Conservation (phyloP, 2,329 filamentous ascomycete species). For the Elsinoe necatrix region DNA sequence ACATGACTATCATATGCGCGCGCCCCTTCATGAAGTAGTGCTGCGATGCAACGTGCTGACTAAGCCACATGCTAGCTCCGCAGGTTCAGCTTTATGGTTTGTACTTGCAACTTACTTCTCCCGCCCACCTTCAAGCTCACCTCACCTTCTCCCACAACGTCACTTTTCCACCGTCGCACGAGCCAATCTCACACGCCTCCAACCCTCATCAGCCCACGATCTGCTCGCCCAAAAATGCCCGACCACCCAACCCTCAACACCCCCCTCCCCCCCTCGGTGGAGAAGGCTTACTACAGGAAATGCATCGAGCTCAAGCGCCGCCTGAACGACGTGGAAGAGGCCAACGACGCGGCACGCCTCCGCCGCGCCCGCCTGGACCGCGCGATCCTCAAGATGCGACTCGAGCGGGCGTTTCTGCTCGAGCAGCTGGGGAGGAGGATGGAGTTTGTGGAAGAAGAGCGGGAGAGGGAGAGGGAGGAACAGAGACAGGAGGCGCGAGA, state of each 20-base stretch:
- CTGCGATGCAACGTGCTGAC: background rate
- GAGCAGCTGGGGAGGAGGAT: slow-evolving; percentile 42
- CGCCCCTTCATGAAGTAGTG: background rate
- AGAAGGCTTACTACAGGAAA: slow-evolving; percentile 92
- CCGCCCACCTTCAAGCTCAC: background rate
- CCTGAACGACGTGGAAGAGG: slow-evolving; percentile 82
- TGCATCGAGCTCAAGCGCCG: slow-evolving; percentile 90
- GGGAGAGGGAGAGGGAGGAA: background rate
- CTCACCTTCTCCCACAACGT: background rate
- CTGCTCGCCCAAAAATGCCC: slow-evolving; percentile 10
- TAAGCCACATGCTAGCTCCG: background rate
- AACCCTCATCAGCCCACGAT: too few relatives aligned
- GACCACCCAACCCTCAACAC: slow-evolving; percentile 24
- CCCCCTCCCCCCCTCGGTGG: slow-evolving; percentile 75
- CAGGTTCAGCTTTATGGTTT: background rate
- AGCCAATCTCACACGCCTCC: too few relatives aligned
- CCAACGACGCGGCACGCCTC: slow-evolving; percentile 74
- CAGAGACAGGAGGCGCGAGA: background rate
- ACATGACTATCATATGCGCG: background rate
- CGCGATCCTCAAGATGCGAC: slow-evolving; percentile 81
- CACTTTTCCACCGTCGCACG: background rate
- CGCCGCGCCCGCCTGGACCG: slow-evolving; percentile 73
- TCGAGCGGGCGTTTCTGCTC: slow-evolving; percentile 61
- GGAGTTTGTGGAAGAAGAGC: slow-evolving; percentile 24
- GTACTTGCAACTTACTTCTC: background rate